Percentiles rank a stretch among this genome's conserved stretches.
These are phyloP conservation scores for Fraxinus xanthoxyloides DNA, from an alignment of 305 asterid species.

Conservation along the genomic window DNA sequence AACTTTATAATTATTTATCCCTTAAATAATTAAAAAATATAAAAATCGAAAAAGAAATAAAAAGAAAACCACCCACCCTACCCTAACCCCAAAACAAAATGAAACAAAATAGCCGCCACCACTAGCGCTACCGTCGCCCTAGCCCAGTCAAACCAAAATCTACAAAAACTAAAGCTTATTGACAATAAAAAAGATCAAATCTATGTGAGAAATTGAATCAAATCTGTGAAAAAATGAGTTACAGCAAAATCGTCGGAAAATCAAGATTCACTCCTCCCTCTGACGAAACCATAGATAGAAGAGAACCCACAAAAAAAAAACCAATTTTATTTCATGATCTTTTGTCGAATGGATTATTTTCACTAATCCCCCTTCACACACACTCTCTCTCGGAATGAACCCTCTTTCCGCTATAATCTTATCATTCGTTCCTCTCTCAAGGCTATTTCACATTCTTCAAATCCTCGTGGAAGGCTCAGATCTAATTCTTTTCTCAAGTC, in stretches of 20 bases:
- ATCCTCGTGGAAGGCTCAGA: conserved; percentile 72
- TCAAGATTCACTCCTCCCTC: conserved; percentile 30
- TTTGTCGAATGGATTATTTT: conserved; percentile 33
- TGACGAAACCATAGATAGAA: conserved; percentile 19
- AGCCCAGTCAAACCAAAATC: no score
- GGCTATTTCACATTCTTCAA: conserved; percentile 43
- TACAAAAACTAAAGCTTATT: no score
- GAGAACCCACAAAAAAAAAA: conserved; percentile 3
- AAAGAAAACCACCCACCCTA: no score
- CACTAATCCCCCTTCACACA: conserved; percentile 20
- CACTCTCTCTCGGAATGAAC: conserved; percentile 16
- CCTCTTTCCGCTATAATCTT: conserved; percentile 28
- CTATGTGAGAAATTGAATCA: no score
- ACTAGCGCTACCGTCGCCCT: no score
- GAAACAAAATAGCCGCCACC: no score
- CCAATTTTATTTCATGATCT: conserved; percentile 16
- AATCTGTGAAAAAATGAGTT: background rate
- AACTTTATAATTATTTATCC: no score
- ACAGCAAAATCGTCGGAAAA: conserved; percentile 33
- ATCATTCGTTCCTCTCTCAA: conserved; percentile 28
- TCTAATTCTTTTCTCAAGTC: conserved; percentile 56
- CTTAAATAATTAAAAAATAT: no score
- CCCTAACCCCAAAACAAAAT: no score
- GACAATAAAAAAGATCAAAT: no score
- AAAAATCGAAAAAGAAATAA: no score